Percentiles rank a stretch among this genome's conserved stretches.
Evolutionary conservation across 192 early-diverging fungal genomes (phyloP).

Genomic region (Dissophora globulifera): DNA sequence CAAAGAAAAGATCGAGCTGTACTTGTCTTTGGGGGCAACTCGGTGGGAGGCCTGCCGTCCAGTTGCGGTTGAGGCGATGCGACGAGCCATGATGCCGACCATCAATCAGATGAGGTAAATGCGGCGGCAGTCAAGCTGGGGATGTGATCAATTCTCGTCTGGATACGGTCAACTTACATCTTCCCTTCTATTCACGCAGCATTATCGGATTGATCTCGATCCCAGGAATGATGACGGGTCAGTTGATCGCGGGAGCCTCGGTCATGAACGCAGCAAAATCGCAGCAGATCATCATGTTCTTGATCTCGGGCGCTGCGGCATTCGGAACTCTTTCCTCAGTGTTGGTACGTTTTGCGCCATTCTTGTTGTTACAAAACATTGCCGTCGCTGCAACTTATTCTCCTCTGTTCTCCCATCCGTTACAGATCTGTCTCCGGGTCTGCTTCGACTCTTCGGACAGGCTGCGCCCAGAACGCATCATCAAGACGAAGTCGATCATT

Average conservation of each 20-base stretch:
- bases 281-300: conserved; percentile 88
- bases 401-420: not conserved
- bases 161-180: not conserved
- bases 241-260: conserved; percentile 84
- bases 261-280: conserved; percentile 84
- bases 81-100: conserved; percentile 80
- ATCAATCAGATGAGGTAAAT: conserved; percentile 81
- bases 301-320: conserved; percentile 81
- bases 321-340: conserved; percentile 68
- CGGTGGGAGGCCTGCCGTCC: conserved; percentile 85
- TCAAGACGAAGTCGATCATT: conserved; percentile 23
- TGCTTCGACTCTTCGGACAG: conserved; percentile 47
- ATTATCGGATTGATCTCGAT: conserved; percentile 89
- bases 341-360: conserved; percentile 31
- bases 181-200: conserved; percentile 19
- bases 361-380: not conserved
- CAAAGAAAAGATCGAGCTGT: conserved; percentile 59
- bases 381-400: too few relatives aligned
- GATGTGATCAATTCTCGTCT: not conserved
- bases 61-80: conserved; percentile 75
- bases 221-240: conserved; percentile 90
- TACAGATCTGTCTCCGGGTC: conserved; percentile 33
- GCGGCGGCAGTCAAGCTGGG: not conserved
- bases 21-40: conserved; percentile 79
- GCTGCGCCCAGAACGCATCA: conserved; percentile 32